phyloP scores from a whole-genome alignment of 306 rosid genomes.

The Sphenostylis stenocarpa region DNA sequence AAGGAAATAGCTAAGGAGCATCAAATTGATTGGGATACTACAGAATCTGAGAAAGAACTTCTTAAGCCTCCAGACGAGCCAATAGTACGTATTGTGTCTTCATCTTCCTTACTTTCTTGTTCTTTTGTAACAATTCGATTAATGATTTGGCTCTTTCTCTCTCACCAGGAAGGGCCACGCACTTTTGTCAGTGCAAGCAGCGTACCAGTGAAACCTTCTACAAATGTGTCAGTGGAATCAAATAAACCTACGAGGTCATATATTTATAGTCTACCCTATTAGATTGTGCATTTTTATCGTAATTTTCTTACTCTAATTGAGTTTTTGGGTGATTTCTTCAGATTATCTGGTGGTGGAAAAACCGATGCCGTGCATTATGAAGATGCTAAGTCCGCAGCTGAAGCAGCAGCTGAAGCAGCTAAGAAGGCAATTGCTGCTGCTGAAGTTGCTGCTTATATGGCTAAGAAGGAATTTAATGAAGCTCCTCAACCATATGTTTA shows the following conservation, averaged over 20 bases:
- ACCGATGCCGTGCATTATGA: slow-evolving; percentile 42
- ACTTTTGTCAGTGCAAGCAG: slow-evolving; percentile 69
- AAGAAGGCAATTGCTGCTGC: slow-evolving; percentile 90
- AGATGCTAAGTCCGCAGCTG: slow-evolving; percentile 75
- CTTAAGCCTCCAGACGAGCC: slow-evolving; percentile 86
- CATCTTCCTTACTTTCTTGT: slow-evolving; percentile 19
- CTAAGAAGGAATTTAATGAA: slow-evolving; percentile 54
- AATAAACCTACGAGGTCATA: slow-evolving; percentile 38
- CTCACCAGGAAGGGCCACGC: slow-evolving; percentile 65
- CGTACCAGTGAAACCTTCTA: slow-evolving; percentile 53
- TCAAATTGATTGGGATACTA: slow-evolving; percentile 84
- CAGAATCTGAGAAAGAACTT: slow-evolving; percentile 83
- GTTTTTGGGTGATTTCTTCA: slow-evolving; percentile 27
- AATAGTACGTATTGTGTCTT: slow-evolving; percentile 50
- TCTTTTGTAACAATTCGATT: neutral
- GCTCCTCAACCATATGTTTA: slow-evolving; percentile 35
- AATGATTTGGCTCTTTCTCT: slow-evolving; percentile 1
- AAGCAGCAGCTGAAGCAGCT: slow-evolving; percentile 90
- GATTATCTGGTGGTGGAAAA: slow-evolving; percentile 43
- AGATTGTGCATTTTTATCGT: neutral
- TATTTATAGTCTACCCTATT: neutral
- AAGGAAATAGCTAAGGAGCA: slow-evolving; percentile 94
- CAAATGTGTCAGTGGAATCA: slow-evolving; percentile 40
- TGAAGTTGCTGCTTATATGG: slow-evolving; percentile 88
- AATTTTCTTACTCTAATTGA: neutral